Conservation (phyloP, 805 yeast genomes). For the Ogataea neopini region DNA sequence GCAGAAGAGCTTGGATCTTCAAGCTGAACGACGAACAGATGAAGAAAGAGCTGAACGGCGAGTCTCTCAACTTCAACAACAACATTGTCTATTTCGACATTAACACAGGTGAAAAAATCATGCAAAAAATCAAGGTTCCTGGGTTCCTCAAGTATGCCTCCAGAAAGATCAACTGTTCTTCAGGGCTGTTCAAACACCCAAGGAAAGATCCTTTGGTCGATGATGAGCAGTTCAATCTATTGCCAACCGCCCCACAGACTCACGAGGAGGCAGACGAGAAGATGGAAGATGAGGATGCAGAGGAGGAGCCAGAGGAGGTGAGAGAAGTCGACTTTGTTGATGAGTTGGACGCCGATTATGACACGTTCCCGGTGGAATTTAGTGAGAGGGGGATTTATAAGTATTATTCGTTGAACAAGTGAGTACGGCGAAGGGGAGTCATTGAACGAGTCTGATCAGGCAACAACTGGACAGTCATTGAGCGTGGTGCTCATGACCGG, state of each 20-base stretch:
- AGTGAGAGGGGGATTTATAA: conserved; percentile 54
- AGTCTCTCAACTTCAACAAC: conserved; percentile 32
- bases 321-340: conserved; percentile 10
- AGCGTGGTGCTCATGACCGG: too few relatives aligned
- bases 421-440: too few relatives aligned
- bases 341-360: conserved; percentile 38
- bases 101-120: conserved; percentile 61
- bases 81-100: conserved; percentile 59
- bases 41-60: conserved; percentile 24
- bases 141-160: conserved; percentile 53
- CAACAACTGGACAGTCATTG: too few relatives aligned
- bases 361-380: conserved; percentile 55
- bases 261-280: too few relatives aligned
- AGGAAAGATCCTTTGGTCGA: conserved; percentile 5
- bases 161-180: conserved; percentile 54
- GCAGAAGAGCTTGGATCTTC: conserved; percentile 82
- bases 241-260: neutral
- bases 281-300: too few relatives aligned
- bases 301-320: too few relatives aligned
- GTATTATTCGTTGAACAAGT: conserved; percentile 56
- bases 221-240: neutral
- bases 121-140: conserved; percentile 46
- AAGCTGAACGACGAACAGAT: conserved; percentile 36
- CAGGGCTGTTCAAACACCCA: conserved; percentile 44
- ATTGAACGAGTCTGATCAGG: too few relatives aligned